These are phyloP conservation scores for Athelia psychrophila DNA, from an alignment of 1,284 basidiomycete species.

Conservation along the genomic window DNA sequence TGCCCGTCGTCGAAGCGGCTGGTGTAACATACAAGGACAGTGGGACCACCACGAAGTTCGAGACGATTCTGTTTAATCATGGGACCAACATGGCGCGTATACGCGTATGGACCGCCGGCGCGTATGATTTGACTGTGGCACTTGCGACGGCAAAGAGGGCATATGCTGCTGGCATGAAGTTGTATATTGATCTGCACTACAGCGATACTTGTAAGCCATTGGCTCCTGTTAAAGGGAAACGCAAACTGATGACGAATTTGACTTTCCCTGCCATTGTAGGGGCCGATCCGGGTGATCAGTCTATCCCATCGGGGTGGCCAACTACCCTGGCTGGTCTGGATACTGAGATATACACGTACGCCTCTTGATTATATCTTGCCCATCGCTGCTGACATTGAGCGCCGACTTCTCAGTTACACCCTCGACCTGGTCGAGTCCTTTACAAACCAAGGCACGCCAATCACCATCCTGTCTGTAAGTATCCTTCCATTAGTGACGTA, in stretches of 20 bases:
- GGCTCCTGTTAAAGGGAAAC: conserved; percentile 1
- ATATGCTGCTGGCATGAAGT: conserved; percentile 52
- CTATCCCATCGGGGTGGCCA: conserved; percentile 58
- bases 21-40: conserved; percentile 48
- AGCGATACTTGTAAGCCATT: conserved; percentile 54
- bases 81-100: conserved; percentile 58
- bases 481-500: not conserved
- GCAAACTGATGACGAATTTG: not conserved
- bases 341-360: conserved; percentile 51
- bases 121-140: conserved; percentile 53
- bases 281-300: conserved; percentile 62
- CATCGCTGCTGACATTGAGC: not conserved
- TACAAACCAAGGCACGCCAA: conserved; percentile 49
- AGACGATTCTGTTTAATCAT: conserved; percentile 51
- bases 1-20: conserved; percentile 49
- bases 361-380: conserved; percentile 1
- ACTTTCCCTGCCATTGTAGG: conserved; percentile 28
- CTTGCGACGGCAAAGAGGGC: conserved; percentile 56
- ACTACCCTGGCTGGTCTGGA: conserved; percentile 47
- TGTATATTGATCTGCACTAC: conserved; percentile 59
- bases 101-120: conserved; percentile 55
- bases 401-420: conserved; percentile 61
- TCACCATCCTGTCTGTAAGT: conserved; percentile 47
- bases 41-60: conserved; percentile 42
- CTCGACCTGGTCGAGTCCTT: conserved; percentile 48